Percentiles rank a stretch among this genome's conserved stretches.
Evolutionary conservation across 306 rosid genomes (phyloP).

Genomic region (Fragaria ananassa): DNA sequence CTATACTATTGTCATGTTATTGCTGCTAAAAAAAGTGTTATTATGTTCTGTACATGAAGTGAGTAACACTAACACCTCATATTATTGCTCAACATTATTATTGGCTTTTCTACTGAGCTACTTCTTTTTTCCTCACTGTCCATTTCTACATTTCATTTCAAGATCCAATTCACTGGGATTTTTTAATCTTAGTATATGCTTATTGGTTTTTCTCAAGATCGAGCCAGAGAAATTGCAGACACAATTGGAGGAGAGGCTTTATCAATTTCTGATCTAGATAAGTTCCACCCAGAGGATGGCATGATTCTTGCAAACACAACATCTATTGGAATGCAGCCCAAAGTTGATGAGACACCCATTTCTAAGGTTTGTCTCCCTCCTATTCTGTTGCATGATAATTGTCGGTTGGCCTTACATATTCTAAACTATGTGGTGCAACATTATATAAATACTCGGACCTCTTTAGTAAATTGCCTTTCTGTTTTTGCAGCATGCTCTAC

Average conservation of each 20-base stretch:
- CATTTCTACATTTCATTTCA: neutral
- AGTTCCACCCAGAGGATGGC: conserved; percentile 74
- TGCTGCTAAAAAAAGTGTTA: neutral
- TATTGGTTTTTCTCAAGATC: conserved; percentile 44
- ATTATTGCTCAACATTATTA: neutral
- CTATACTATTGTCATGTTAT: neutral
- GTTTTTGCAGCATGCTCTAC: conserved; percentile 69
- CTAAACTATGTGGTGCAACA: conserved; percentile 1
- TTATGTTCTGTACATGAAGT: neutral
- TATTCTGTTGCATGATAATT: conserved; percentile 11
- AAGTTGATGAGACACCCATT: conserved; percentile 75
- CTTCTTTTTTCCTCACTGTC: neutral
- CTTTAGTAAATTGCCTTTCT: conserved; percentile 20
- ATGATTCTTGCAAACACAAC: conserved; percentile 95
- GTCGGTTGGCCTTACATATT: conserved; percentile 1
- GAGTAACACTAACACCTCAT: neutral
- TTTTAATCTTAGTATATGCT: neutral
- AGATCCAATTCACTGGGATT: neutral
- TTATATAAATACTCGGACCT: neutral
- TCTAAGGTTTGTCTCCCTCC: conserved; percentile 61
- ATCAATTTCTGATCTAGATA: conserved; percentile 67
- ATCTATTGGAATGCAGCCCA: conserved; percentile 94
- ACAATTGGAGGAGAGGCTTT: conserved; percentile 73
- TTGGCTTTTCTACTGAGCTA: neutral
- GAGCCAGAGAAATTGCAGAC: conserved; percentile 85